Conservation (phyloP, 441 rosid genomes). For the Adansonia gregorii region DNA sequence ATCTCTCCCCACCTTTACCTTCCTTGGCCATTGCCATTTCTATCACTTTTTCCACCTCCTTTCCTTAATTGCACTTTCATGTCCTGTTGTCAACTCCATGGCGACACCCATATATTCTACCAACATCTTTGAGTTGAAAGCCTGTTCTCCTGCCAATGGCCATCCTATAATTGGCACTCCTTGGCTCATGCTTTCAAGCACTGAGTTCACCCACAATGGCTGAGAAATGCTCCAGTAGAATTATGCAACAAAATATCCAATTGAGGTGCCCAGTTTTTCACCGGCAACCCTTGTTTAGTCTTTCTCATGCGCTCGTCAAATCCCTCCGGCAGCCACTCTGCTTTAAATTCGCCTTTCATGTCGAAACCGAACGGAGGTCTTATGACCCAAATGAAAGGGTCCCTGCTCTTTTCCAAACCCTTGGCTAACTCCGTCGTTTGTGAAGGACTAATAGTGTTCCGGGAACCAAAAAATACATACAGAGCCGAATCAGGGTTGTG, state of each 20-base stretch:
- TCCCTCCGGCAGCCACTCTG: constrained; percentile 46
- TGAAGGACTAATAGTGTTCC: constrained; percentile 38
- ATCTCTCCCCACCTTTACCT: constrained; percentile 41
- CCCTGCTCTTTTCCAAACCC: constrained; percentile 43
- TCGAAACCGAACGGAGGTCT: constrained; percentile 49
- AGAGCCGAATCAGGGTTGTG: constrained; percentile 38
- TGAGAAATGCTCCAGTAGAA: constrained; percentile 45
- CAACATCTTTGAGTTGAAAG: constrained; percentile 47
- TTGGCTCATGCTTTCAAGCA: constrained; percentile 50
- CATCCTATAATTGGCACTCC: constrained; percentile 55
- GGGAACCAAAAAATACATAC: constrained; percentile 53
- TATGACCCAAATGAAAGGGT: constrained; percentile 53
- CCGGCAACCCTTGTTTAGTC: constrained; percentile 39
- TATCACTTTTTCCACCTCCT: constrained; percentile 27
- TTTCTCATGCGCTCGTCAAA: constrained; percentile 36
- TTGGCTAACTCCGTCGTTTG: constrained; percentile 50
- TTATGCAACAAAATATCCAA: constrained; percentile 49
- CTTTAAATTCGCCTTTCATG: constrained; percentile 35
- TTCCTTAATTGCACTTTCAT: constrained; percentile 27
- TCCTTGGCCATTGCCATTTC: constrained; percentile 39
- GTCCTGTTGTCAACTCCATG: constrained; percentile 46
- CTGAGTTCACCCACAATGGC: constrained; percentile 58
- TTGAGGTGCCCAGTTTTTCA: constrained; percentile 52
- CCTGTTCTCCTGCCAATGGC: constrained; percentile 58
- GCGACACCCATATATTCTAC: constrained; percentile 54